A percentile compares a stretch with the other conserved stretches of the same genome.
These are phyloP conservation scores for Cladosporium sp. DNA, from an alignment of 2,329 filamentous ascomycete species.

Conservation along the genomic window DNA sequence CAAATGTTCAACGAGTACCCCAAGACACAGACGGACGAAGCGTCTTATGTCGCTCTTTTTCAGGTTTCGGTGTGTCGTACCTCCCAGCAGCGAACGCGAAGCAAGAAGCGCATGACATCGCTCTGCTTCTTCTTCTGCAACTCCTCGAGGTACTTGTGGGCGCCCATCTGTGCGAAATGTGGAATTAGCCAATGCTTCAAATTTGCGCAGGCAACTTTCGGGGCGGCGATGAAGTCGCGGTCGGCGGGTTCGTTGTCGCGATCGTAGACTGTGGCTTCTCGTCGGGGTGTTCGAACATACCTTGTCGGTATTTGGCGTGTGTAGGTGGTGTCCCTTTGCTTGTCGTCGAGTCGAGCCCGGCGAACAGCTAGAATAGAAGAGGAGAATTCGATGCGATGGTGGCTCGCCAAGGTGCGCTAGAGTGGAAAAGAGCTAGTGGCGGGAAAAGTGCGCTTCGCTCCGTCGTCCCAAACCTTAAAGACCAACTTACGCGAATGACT, in stretches of 20 bases:
- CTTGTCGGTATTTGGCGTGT: conserved; percentile 23
- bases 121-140: conserved; percentile 99
- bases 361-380: neutral
- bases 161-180: conserved; percentile 72
- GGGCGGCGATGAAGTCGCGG: conserved; percentile 3
- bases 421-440: too few relatives aligned
- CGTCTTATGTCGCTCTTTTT: conserved; percentile 30
- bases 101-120: conserved; percentile 99
- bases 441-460: too few relatives aligned
- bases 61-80: conserved; percentile 48
- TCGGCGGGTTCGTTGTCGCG: conserved; percentile 1
- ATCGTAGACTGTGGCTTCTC: conserved; percentile 1
- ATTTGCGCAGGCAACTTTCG: neutral
- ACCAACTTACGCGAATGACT: too few relatives aligned
- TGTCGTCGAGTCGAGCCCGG: conserved; percentile 3
- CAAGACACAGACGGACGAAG: conserved; percentile 36
- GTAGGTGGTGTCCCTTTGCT: conserved; percentile 14
- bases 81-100: conserved; percentile 99
- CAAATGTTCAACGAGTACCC: conserved; percentile 98
- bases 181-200: conserved; percentile 18
- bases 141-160: conserved; percentile 99
- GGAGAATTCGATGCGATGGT: neutral
- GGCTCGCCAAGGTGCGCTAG: too few relatives aligned
- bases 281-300: conserved; percentile 17
- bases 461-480: too few relatives aligned